A percentile compares a stretch with the other conserved stretches of the same genome.
Conservation (phyloP, 352 stramenopile species). For the Thraustochytrium sp. region DNA sequence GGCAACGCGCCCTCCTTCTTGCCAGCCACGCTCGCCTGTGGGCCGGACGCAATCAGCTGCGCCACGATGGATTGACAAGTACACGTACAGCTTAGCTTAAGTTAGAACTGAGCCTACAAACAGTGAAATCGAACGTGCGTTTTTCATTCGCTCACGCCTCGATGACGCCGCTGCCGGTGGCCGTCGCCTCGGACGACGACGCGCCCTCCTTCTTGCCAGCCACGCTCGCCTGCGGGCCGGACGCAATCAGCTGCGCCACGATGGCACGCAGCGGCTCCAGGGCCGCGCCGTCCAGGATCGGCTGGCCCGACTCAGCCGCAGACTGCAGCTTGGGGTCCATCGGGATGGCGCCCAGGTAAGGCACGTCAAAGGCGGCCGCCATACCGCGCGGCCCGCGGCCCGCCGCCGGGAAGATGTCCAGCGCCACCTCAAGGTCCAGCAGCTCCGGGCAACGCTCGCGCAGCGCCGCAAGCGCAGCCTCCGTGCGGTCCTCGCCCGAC, state of each 20-base stretch:
- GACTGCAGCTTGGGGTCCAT: constrained; percentile 93
- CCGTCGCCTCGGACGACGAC: too few species aligned
- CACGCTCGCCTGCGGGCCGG: neutral
- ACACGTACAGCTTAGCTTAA: too few species aligned
- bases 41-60: constrained; percentile 35
- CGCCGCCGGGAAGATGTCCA: constrained; percentile 73
- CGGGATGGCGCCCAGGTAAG: constrained; percentile 90
- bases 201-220: neutral
- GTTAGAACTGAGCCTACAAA: too few species aligned
- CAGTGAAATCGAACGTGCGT: too few species aligned
- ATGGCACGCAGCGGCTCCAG: constrained; percentile 20
- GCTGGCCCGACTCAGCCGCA: constrained; percentile 86
- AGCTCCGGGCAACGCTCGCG: constrained; percentile 76
- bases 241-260: constrained; percentile 40
- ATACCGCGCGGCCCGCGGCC: constrained; percentile 82
- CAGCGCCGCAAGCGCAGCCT: constrained; percentile 58
- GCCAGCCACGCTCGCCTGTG: neutral
- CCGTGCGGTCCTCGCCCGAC: constrained; percentile 48
- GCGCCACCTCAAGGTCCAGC: constrained; percentile 50
- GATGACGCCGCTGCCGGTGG: neutral
- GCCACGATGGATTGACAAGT: too few species aligned
- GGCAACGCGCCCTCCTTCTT: neutral
- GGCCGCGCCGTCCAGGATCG: neutral
- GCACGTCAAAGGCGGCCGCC: constrained; percentile 88
- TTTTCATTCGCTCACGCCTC: neutral